Percentiles rank a stretch among this genome's conserved stretches.
These are phyloP conservation scores for Spergularia marina DNA, from an alignment of 148 eudicot genomes.

Conservation along the genomic window DNA sequence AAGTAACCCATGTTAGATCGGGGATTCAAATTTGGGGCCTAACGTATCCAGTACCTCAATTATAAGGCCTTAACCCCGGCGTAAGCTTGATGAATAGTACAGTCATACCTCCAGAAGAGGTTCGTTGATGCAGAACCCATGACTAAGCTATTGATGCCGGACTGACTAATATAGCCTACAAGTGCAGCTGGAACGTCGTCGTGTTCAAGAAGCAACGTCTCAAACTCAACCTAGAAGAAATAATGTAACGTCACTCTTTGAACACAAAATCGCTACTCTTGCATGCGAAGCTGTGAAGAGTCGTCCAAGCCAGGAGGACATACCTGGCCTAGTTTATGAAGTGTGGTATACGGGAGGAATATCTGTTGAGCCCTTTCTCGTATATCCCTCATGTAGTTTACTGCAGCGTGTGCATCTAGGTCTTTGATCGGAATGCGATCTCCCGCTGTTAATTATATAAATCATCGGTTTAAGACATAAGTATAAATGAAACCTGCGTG, in stretches of 20 bases:
- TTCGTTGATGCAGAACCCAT: conserved; percentile 60
- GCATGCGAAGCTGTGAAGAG: too few species aligned
- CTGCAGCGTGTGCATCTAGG: conserved; percentile 3
- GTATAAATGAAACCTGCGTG: too few species aligned
- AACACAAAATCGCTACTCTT: neutral
- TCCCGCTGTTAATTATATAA: neutral
- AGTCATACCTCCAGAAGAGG: conserved; percentile 49
- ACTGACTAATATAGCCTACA: conserved; percentile 41
- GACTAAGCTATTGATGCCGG: conserved; percentile 51
- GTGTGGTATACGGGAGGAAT: neutral
- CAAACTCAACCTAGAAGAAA: conserved; percentile 39
- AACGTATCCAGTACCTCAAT: neutral
- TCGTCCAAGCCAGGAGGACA: too few species aligned
- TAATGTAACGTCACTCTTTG: neutral
- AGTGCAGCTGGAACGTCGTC: conserved; percentile 56
- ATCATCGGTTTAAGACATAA: neutral
- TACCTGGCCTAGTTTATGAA: neutral
- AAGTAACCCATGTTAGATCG: neutral
- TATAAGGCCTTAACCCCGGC: too few species aligned
- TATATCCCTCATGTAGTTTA: conserved; percentile 4
- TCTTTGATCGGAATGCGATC: conserved; percentile 14
- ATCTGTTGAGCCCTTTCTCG: conserved; percentile 15
- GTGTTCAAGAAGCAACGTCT: conserved; percentile 64
- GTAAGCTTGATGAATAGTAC: too few species aligned
- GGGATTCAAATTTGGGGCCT: neutral